Evolutionary conservation across 331 rosid species (phyloP), one percentile per base, ranked within the genome.

Genomic region (Telfairia occidentalis): DNA sequence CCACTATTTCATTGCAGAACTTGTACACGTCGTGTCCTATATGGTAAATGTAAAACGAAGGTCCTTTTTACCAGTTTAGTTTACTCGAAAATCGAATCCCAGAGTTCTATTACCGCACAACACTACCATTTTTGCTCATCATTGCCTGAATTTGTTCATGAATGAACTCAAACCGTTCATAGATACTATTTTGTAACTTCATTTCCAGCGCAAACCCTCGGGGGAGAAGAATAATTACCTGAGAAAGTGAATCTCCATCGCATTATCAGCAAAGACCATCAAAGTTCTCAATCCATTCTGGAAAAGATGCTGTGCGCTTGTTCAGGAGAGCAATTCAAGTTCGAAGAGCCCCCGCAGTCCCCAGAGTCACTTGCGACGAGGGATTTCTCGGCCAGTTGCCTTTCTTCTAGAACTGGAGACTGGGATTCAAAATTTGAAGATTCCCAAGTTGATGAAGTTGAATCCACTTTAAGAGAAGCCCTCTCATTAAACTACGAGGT

Each of bases 361-460:
- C 93, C 99, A 30, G 99, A 95, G 74, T 91, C 99, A 43, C 83
- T 95, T 10, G 97, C 99, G 55, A 95, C 97, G 9, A 87, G 99
- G 85, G 99, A 92, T 85, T 95, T 90, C 87, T 95, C 96, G 58
- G 96, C 96, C 12, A 90, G 96, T 81, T 94, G 93, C 7, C 83
- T 90, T 28, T 95, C 98, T 57, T 91, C 98, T 43, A 88, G 93
- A 76, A 89, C 93, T n/a, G 93, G 90, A 23, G 99, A 95, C 61
- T 90, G 90, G 87, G 99, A 90, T 2, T 81, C 96, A 2, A 90
- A 84, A 80, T 84, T 91, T 42, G 89, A 86, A 48, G 96, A 95
- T 42, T 75, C 84, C 24, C 97, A 95, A 80, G 93, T 95, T 5
- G 97, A 95, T 81, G 97, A 95, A 74, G 99, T 79, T 74, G 99